A percentile compares a stretch with the other conserved stretches of the same genome.
These are phyloP conservation scores for Mikania micrantha DNA, from an alignment of 129 eudicot species.

Conservation along the genomic window DNA sequence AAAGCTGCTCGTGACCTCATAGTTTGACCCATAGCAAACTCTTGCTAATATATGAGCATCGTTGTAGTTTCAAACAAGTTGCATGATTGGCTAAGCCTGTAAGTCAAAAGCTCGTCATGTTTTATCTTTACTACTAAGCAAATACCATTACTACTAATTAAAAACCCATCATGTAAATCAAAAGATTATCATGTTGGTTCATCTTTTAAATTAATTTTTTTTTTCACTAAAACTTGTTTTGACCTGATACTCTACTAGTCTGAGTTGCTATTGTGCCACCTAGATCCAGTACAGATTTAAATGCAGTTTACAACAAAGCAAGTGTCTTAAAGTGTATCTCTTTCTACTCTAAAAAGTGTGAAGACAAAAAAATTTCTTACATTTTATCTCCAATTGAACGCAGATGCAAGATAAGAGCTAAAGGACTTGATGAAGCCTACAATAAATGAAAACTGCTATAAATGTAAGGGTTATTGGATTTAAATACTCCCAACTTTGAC, in stretches of 20 bases:
- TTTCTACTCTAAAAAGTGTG: conserved; percentile 89
- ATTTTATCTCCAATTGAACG: conserved; percentile 86
- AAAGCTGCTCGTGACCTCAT: too few species aligned
- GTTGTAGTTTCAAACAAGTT: too few species aligned
- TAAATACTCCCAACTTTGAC: too few species aligned
- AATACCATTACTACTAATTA: too few species aligned
- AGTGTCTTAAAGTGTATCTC: conserved; percentile 53
- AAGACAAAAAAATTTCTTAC: conserved; percentile 99
- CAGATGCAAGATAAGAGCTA: conserved; percentile 79
- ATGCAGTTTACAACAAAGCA: background rate
- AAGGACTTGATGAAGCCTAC: conserved; percentile 58
- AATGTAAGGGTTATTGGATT: too few species aligned
- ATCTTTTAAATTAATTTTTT: background rate
- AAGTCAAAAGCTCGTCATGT: too few species aligned
- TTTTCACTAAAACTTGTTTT: background rate
- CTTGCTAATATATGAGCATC: too few species aligned
- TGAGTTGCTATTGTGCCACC: background rate
- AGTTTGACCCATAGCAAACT: too few species aligned
- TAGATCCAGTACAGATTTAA: background rate
- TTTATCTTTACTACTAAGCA: too few species aligned
- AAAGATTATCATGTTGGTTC: too few species aligned
- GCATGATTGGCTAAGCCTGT: too few species aligned
- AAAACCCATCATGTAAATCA: too few species aligned
- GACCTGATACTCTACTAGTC: background rate
- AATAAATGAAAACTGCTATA: background rate